Evolutionary conservation across 1,139 yeast genomes (phyloP), one percentile per base, ranked within the genome.

Genomic region (Magnusiomyces fungicola): DNA sequence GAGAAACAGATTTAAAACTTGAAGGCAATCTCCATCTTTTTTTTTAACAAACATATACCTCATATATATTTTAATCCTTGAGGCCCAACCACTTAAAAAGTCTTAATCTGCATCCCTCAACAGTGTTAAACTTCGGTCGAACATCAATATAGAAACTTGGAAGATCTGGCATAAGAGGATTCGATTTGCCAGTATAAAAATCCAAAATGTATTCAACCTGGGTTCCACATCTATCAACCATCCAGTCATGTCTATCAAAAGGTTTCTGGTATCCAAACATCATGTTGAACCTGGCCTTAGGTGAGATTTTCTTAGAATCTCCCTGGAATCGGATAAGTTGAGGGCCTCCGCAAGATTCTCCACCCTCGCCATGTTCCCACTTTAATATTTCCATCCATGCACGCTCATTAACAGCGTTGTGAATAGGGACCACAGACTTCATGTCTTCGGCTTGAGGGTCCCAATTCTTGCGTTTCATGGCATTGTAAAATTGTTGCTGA

Each of bases 211-310:
- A 92, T 49, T 89, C 96, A 18, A 92, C 76, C 49, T 77, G 76
- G 16, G 71, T 76, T 1, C 97, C 97, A 66, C 97, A 87, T 49
- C 97, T 72, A 61, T 85, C 82, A n/a, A 92, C 76, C 12, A 77
- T 72, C 98, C 98, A 92, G 68, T 92, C 98, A 64, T 92, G 98
- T 60, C 98, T 77, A 68, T 92, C 98, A 69, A 92, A 92, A 0
- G 98, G 98, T 55, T 76, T 77, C 48, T 79, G 80, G 54, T 76
- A 74, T 0, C 96, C 73, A 88, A 53, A 61, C 23, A 66, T 61
- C 57, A 77, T 69, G 58, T 85, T 80, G 60, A 87, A 71, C 71
- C 95, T 78, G 0, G 98, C 98, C 58, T 95, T 74, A 3, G 98
- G 98, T 0, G 96, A 88, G 45, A 88, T 61, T 58, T 85, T 84